Percentiles rank a stretch among this genome's conserved stretches.
Evolutionary conservation across 495 filamentous ascomycete genomes (phyloP).

Genomic region (Penicillium nucicola): DNA sequence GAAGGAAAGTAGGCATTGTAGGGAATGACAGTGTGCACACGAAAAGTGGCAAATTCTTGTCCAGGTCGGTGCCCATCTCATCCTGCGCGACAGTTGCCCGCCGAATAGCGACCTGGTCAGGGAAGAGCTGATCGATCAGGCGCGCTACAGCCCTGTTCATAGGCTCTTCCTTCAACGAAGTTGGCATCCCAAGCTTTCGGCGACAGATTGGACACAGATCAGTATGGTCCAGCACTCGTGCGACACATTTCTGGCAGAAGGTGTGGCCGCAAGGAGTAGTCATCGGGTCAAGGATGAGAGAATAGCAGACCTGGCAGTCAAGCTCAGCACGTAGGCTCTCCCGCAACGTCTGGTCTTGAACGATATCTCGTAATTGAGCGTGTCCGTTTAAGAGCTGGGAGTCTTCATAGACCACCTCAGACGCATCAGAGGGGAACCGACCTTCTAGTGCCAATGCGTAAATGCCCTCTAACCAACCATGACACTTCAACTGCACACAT

Average conservation of each 20-base stretch:
- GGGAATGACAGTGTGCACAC: conserved; percentile 80
- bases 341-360: conserved; percentile 53
- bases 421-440: conserved; percentile 29
- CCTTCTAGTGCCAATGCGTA: conserved; percentile 32
- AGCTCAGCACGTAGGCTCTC: conserved; percentile 63
- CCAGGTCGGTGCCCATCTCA: conserved; percentile 43
- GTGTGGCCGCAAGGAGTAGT: conserved; percentile 88
- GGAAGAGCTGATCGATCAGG: conserved; percentile 62
- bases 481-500: conserved; percentile 13
- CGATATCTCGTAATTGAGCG: conserved; percentile 43
- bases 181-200: conserved; percentile 58
- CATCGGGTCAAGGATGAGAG: conserved; percentile 71
- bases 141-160: conserved; percentile 60
- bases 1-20: conserved; percentile 76
- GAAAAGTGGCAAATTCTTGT: conserved; percentile 69
- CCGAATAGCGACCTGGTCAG: conserved; percentile 59
- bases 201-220: conserved; percentile 78
- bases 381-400: conserved; percentile 25
- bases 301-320: conserved; percentile 87
- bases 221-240: conserved; percentile 70
- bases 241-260: conserved; percentile 77
- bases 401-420: conserved; percentile 52
- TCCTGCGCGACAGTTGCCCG: conserved; percentile 52
- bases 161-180: conserved; percentile 49
- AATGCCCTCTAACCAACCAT: conserved; percentile 23